Evolutionary conservation across 345 rosid species (phyloP).

Genomic region (Linum tenue): DNA sequence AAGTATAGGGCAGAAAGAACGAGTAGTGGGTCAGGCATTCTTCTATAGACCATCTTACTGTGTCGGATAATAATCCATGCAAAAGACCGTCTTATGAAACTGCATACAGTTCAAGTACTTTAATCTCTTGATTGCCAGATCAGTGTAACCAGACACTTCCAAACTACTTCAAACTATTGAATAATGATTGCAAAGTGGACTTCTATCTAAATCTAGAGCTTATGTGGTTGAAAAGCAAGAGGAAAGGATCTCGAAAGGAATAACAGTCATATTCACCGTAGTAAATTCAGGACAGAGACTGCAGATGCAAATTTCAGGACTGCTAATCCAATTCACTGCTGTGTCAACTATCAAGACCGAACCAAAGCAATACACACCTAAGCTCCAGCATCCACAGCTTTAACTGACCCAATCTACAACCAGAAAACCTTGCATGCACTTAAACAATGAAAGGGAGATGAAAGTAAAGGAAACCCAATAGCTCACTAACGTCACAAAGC

Average conservation of each 20-base stretch:
- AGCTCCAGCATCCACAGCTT: conserved; percentile 3
- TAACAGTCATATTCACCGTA: background rate
- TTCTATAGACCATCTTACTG: too few relatives aligned
- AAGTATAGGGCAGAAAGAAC: too few relatives aligned
- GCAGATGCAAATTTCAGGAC: background rate
- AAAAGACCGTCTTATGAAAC: too few relatives aligned
- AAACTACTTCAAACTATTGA: too few relatives aligned
- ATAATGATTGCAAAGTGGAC: too few relatives aligned
- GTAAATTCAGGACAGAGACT: background rate
- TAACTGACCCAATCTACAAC: conserved; percentile 3
- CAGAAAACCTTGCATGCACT: conserved; percentile 5
- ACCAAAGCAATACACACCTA: background rate
- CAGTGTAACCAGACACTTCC: too few relatives aligned
- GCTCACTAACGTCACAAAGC: conserved; percentile 16
- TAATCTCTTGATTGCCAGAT: too few relatives aligned
- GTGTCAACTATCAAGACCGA: conserved; percentile 12
- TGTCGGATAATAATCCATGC: too few relatives aligned
- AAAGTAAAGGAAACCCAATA: background rate
- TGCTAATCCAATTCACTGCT: background rate
- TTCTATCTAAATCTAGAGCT: too few relatives aligned
- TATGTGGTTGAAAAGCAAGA: background rate
- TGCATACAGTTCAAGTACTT: too few relatives aligned
- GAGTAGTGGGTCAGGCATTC: too few relatives aligned
- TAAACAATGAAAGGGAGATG: background rate
- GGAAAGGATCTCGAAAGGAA: too few relatives aligned